These are phyloP conservation scores for Plasmopara halstedii DNA, from an alignment of 352 stramenopile species.

Conservation along the genomic window DNA sequence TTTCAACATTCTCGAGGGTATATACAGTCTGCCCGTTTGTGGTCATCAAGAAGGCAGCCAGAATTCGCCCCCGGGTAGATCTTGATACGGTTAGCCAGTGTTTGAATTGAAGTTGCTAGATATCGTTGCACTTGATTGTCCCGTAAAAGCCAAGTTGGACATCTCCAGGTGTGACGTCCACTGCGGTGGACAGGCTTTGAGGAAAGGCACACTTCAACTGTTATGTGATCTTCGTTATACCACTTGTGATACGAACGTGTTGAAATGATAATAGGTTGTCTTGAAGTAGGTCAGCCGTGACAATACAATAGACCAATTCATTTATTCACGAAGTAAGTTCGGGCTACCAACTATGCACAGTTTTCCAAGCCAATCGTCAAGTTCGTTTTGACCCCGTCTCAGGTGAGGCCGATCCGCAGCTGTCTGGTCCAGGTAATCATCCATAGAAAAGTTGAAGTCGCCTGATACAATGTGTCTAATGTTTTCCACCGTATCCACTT, in stretches of 20 bases:
- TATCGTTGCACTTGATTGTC: background rate
- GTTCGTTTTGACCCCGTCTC: too few relatives aligned
- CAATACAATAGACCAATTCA: slow-evolving; percentile 11
- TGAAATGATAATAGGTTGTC: slow-evolving; percentile 2
- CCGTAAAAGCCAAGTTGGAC: slow-evolving; percentile 1
- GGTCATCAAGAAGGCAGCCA: slow-evolving; percentile 7
- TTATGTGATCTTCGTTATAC: slow-evolving; percentile 8
- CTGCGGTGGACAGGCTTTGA: too few relatives aligned
- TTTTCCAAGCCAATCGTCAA: too few relatives aligned
- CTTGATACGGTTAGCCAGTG: background rate
- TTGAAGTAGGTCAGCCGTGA: slow-evolving; percentile 7
- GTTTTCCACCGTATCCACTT: too few relatives aligned
- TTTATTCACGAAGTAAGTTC: slow-evolving; percentile 2
- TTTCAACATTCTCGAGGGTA: background rate
- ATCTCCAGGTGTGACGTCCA: background rate
- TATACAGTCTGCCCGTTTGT: slow-evolving; percentile 11
- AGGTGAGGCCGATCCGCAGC: too few relatives aligned
- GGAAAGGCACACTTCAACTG: too few relatives aligned
- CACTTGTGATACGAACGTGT: slow-evolving; percentile 5
- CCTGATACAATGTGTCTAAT: too few relatives aligned
- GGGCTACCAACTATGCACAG: slow-evolving; percentile 6
- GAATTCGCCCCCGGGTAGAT: slow-evolving; percentile 4
- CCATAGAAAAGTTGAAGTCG: too few relatives aligned
- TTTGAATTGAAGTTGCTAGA: background rate
- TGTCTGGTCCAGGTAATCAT: too few relatives aligned